Evolutionary conservation across 2,329 filamentous ascomycete species (phyloP).

Genomic region (Colletotrichum aenigma): DNA sequence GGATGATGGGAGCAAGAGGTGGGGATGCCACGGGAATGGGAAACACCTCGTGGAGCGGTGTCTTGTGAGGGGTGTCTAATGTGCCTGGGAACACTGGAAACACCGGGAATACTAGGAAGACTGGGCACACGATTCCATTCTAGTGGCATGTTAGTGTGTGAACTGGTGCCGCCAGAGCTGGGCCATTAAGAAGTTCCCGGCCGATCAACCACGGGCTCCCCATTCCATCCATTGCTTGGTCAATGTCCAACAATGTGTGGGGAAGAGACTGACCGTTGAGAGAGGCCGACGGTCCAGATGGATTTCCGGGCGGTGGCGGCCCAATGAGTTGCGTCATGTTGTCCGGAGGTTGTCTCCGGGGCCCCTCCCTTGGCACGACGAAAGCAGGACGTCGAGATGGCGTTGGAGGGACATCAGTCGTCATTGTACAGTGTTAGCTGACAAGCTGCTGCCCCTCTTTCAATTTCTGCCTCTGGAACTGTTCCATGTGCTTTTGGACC

Average conservation of each 20-base stretch:
- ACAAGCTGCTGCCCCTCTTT: not conserved
- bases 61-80: not conserved
- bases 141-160: not conserved
- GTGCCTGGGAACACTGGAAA: not conserved
- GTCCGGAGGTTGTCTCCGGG: conserved; percentile 1
- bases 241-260: not conserved
- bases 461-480: not conserved
- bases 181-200: not conserved
- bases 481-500: not conserved
- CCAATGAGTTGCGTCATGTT: not conserved
- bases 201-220: not conserved
- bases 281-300: not conserved
- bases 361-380: not conserved
- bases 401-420: not conserved
- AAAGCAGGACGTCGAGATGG: not conserved
- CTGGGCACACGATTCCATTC: not conserved
- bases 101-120: not conserved
- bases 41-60: not conserved
- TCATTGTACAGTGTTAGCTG: not conserved
- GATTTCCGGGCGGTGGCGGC: not conserved
- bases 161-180: not conserved
- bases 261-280: not conserved
- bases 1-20: not conserved
- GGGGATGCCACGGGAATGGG: not conserved
- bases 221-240: not conserved